Evolutionary conservation across 495 filamentous ascomycete genomes (phyloP), one percentile per base, ranked within the genome.

Genomic region (Trichodelitschia bisporula): DNA sequence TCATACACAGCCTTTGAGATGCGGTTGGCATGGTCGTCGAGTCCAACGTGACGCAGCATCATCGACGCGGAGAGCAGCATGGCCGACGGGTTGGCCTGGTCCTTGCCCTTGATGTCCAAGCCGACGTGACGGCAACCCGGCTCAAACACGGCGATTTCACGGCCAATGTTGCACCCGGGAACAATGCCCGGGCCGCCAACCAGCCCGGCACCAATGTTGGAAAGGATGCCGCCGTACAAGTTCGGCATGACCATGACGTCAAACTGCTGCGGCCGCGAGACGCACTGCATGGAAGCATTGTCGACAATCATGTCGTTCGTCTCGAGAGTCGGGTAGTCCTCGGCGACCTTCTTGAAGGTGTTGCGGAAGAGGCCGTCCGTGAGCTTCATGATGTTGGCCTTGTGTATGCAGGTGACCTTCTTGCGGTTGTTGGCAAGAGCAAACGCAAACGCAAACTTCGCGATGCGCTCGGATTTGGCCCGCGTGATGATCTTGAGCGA

Each of bases 221-320:
- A 95, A 35, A 97, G 61, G 45, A 97, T 97, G 40, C 89, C 89
- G 52, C 86, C 86, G 60, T 97, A 97, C 47, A 97, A 59, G 59
- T 97, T 97, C 35, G 86, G 86, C 86, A 97, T 97, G 49, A 97
- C 86, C 77, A 97, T 77, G 40, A 97, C 86, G 52, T 95, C 89
- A 47, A 95, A 95, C 56, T 97, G 86, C 60, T 97, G 86, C 36
- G 86, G 86, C 32, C 65, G 61, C 31, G 77, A 82, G 33, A 95
- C 86, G 55, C 77, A 83, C 58, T 97, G 89, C 86, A 97, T 95
- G 40, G 78, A 90, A 37, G 86, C 89, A 54, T 97, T 97, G 57
- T 97, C 86, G 43, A 97, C 89, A 50, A 97, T 95, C 84, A 95
- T 91, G 55, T 95, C 89, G 57, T 84, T 86, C 34, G 72, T 70